Evolutionary conservation across 306 rosid species (phyloP).

Genomic region (Neltuma alba): DNA sequence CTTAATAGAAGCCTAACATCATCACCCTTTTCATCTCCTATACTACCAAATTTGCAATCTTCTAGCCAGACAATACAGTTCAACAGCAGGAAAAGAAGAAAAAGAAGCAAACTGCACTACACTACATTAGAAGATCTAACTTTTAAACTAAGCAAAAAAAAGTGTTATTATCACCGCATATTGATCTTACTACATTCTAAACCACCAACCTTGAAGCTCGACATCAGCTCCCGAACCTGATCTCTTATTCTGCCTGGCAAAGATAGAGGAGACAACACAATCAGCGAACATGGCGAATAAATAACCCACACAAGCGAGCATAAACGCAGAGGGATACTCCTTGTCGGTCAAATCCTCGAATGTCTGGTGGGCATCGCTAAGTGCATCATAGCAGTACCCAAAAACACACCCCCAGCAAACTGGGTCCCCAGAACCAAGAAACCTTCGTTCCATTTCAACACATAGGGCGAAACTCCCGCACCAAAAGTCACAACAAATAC

Average conservation of each 20-base stretch:
- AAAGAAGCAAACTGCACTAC: neutral
- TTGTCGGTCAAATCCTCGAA: constrained; percentile 60
- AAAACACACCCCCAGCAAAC: constrained; percentile 77
- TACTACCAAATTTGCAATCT: constrained; percentile 2
- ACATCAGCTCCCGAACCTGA: constrained; percentile 20
- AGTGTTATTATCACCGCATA: neutral
- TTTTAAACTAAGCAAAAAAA: constrained; percentile 12
- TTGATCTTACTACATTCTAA: neutral
- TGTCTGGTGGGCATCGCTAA: constrained; percentile 61
- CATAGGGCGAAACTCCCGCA: constrained; percentile 64
- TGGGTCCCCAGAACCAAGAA: constrained; percentile 73
- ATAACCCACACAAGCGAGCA: constrained; percentile 71
- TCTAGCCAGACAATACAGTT: neutral
- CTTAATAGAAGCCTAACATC: neutral
- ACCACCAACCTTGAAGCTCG: constrained; percentile 53
- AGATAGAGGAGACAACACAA: constrained; percentile 49
- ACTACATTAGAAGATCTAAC: neutral
- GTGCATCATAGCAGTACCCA: constrained; percentile 88
- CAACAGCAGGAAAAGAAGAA: neutral
- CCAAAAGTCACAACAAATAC: constrained; percentile 62
- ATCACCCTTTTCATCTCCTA: neutral
- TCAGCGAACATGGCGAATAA: constrained; percentile 67
- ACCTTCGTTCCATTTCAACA: constrained; percentile 74
- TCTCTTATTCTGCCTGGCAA: constrained; percentile 17
- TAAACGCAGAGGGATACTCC: constrained; percentile 71